These are phyloP conservation scores for Neurospora discreta DNA, from an alignment of 495 filamentous ascomycete genomes.

Conservation along the genomic window DNA sequence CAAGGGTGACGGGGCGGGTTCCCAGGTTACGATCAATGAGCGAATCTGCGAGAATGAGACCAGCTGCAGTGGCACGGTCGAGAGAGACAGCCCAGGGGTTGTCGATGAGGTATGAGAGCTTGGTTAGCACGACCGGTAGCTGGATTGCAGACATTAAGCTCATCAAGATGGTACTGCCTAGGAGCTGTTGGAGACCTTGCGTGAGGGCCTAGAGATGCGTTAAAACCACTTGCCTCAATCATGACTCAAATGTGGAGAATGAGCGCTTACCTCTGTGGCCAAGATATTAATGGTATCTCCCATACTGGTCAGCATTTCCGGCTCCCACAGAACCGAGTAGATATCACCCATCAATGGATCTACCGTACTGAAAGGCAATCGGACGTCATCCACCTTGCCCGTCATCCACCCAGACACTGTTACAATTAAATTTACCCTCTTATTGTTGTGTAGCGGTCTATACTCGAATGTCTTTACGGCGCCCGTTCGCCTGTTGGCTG, in stretches of 20 bases:
- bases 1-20: constrained; percentile 83
- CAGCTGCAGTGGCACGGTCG: constrained; percentile 75
- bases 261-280: constrained; percentile 74
- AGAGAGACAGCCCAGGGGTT: constrained; percentile 96
- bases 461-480: constrained; percentile 96
- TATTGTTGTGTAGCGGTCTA: constrained; percentile 92
- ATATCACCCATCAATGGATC: constrained; percentile 98
- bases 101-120: constrained; percentile 93
- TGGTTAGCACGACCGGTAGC: constrained; percentile 82
- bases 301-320: constrained; percentile 94
- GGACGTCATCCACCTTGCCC: constrained; percentile 92
- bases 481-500: constrained; percentile 76
- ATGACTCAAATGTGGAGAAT: background rate
- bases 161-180: constrained; percentile 81
- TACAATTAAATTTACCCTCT: constrained; percentile 90
- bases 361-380: constrained; percentile 87
- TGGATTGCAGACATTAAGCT: constrained; percentile 89
- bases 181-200: constrained; percentile 88
- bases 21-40: constrained; percentile 87
- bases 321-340: constrained; percentile 96
- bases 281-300: constrained; percentile 97
- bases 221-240: constrained; percentile 5
- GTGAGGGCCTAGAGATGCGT: constrained; percentile 60
- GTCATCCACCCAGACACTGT: constrained; percentile 98
- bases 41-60: constrained; percentile 91